Evolutionary conservation across 2,329 filamentous ascomycete genomes (phyloP), one percentile per base, ranked within the genome.

Genomic region (Penicillium sp.): DNA sequence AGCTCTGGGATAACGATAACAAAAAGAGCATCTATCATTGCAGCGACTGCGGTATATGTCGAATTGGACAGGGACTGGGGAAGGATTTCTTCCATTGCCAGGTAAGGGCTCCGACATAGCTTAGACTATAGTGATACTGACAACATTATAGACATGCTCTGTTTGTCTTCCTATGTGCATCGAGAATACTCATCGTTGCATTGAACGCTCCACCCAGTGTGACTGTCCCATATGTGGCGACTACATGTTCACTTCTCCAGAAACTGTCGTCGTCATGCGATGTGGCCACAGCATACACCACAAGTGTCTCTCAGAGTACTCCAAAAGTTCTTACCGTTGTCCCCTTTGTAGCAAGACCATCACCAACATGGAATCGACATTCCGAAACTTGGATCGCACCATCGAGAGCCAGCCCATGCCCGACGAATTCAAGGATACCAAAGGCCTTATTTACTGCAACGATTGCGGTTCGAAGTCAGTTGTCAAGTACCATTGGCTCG

Each of bases 41-140:
- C 74, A 85, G 87, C 69, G 94, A 97, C 69, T 99, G 94, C 74
- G 94, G 94, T 5, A 96, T 99, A 60, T 99, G 94, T 72, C 85
- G 94, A 58, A 88, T 93, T 57, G 94, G 94, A 1, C 86, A 91
- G 73, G 94, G 94, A 1, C 80, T 99, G 31, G 93, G 94, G 4
- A 97, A 96, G 72, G 94, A 99, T 72, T 99, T 96, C 73, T 93
- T 95, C 70, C 94, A 99, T 75, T 99, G 94, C 89, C 95, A 96
- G 85, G 91, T 93, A 78, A 73, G 77, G 67, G 45, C 13, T 35
- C 31, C 6, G 4, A n/a, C 15, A 17, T 10, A 12, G 12, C n/a
- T 25, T 29, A 2, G 3, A 19, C 5, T 23, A n/a, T 54, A n/a
- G 31, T 29, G 41, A 41, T 56, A 25, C 64, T 72, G 37, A 72